These are phyloP conservation scores for Calonectria hongkongensis DNA, from an alignment of 2,329 filamentous ascomycete genomes.

Conservation along the genomic window DNA sequence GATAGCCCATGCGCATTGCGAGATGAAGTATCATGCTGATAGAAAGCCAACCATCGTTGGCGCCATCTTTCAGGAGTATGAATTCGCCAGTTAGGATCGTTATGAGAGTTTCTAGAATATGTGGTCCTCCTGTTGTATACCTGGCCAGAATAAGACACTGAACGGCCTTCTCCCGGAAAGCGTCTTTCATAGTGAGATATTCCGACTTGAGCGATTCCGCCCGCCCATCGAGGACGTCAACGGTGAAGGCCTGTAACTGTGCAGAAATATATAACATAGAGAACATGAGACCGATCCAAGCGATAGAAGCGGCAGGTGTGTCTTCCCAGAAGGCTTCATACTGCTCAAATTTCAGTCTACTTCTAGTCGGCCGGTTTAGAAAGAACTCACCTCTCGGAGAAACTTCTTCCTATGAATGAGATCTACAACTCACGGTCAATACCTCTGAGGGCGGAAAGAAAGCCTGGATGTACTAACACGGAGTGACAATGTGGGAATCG, in stretches of 20 bases:
- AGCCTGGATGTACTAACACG: conserved; percentile 36
- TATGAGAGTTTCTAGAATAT: conserved; percentile 43
- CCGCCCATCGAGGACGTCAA: conserved; percentile 28
- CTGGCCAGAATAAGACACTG: conserved; percentile 40
- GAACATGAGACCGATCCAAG: conserved; percentile 45
- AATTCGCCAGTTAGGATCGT: conserved; percentile 41
- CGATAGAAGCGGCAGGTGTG: conserved; percentile 36
- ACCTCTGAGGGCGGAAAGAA: conserved; percentile 25
- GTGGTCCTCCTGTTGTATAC: conserved; percentile 41
- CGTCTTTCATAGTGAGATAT: conserved; percentile 41
- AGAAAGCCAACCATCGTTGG: conserved; percentile 37
- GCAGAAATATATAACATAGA: conserved; percentile 42
- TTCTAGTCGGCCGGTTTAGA: conserved; percentile 22
- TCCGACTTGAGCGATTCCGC: conserved; percentile 38
- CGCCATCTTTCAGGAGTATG: conserved; percentile 36
- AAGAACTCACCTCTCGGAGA: conserved; percentile 42
- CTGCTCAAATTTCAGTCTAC: conserved; percentile 40
- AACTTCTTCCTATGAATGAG: conserved; percentile 43
- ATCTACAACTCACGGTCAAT: conserved; percentile 41
- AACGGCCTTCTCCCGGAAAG: conserved; percentile 41
- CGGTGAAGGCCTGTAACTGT: conserved; percentile 41
- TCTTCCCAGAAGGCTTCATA: conserved; percentile 42
- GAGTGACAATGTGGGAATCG: conserved; percentile 42
- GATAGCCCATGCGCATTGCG: conserved; percentile 45
- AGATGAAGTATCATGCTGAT: conserved; percentile 42